Evolutionary conservation across 768 basidiomycete species (phyloP).

Genomic region (Suillus lakei): DNA sequence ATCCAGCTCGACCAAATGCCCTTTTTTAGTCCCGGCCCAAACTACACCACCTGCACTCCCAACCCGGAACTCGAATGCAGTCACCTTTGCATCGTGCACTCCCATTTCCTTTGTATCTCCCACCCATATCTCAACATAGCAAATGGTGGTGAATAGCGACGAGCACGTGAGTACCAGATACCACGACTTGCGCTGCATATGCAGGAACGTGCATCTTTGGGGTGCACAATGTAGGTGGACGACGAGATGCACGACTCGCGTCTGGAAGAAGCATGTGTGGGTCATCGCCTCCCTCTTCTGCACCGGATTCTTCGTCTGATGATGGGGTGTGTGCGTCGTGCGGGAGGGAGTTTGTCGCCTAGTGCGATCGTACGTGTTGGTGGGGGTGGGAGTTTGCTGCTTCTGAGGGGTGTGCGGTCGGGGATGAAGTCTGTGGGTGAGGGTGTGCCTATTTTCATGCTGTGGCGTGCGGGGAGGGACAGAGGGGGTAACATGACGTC

Average conservation of each 20-base stretch:
- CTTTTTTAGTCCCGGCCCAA: slow-evolving; percentile 93
- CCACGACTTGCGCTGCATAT: slow-evolving; percentile 55
- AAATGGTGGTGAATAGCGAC: slow-evolving; percentile 63
- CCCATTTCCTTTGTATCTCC: slow-evolving; percentile 69
- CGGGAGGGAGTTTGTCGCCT: slow-evolving; percentile 71
- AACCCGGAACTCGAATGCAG: slow-evolving; percentile 79
- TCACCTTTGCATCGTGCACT: slow-evolving; percentile 71
- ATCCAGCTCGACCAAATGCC: slow-evolving; percentile 85
- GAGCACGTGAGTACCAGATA: slow-evolving; percentile 62
- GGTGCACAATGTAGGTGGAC: slow-evolving; percentile 45
- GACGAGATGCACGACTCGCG: slow-evolving; percentile 67
- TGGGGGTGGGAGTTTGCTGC: slow-evolving; percentile 63
- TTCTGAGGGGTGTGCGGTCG: slow-evolving; percentile 32
- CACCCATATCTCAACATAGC: slow-evolving; percentile 58
- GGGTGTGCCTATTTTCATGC: slow-evolving; percentile 23
- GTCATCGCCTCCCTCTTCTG: slow-evolving; percentile 54
- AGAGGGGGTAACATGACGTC: slow-evolving; percentile 21
- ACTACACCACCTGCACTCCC: slow-evolving; percentile 57
- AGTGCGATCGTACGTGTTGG: slow-evolving; percentile 74
- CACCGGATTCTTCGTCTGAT: slow-evolving; percentile 59
- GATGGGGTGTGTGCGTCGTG: slow-evolving; percentile 51
- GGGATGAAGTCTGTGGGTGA: background rate
- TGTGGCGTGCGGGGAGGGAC: slow-evolving; percentile 46
- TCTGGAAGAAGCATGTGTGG: slow-evolving; percentile 62
- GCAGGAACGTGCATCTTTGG: slow-evolving; percentile 59